Base-by-base conservation (phyloP, 2,329 filamentous ascomycete genomes). In the Exophiala viscosa region DNA sequence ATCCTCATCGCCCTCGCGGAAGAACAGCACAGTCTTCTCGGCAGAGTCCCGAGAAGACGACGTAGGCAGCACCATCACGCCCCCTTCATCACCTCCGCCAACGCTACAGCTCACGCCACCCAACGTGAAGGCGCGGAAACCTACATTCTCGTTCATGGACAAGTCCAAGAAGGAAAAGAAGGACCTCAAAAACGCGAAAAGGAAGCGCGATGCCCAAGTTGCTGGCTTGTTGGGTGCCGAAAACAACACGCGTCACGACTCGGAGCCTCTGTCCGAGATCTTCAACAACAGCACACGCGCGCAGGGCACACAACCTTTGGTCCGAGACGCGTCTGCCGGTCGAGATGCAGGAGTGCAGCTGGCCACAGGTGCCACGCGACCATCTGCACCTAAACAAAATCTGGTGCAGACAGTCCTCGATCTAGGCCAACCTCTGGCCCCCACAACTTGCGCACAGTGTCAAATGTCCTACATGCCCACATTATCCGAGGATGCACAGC, bases 401-500 rank as follows among this genome's bases (percentile, higher is more conserved):
- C 62, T 84, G 53, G 77, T 77, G 45, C 82, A 85, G 63, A 82
- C 82, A 73, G 79, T 82, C 60, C 75, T 85, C 54, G 80, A 82
- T 60, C 70, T 85, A 10, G 82, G 80, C 2, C 60, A 62, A 45
- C 50, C 49, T 9, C 54, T 58, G 8, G 71, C 74, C 35, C 75
- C 79, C 38, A 79, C 78, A 59, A 80, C 76, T 9, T 87, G 84
- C 67, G 70, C 72, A 34, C 72, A 70, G 2, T 87, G 84, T 61
- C 80, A 81, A 1, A 87, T 87, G 84, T 80, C 84, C 48, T 87
- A 86, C 60, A 76, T 82, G 32, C 79, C 82, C 3, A 84, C 82
- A 0, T 79, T 79, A 45, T 68, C 72, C 5, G 82, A 85, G 61
- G 84, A 87, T 60, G 71, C 74, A n/a, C 76, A 76, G 5, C 63